Evolutionary conservation across 2,329 filamentous ascomycete genomes (phyloP).

Genomic region (Pseudogymnoascus sp.): DNA sequence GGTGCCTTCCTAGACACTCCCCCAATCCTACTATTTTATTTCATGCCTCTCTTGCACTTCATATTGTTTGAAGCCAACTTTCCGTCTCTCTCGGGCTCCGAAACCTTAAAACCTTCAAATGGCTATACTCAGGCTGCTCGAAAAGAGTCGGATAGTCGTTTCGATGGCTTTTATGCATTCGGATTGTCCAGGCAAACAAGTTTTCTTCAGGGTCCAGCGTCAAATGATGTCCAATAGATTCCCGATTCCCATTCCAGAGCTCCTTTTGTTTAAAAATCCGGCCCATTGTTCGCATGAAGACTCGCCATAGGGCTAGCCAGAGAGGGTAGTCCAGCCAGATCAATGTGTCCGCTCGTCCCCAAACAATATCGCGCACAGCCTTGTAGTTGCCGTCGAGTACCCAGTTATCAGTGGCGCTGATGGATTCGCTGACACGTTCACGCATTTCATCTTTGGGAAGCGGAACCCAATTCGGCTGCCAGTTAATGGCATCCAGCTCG

Average conservation of each 20-base stretch:
- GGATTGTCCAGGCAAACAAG: slow-evolving; percentile 9
- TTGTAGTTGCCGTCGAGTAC: slow-evolving; percentile 7
- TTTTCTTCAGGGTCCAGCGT: background rate
- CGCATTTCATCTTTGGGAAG: background rate
- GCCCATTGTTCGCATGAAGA: background rate
- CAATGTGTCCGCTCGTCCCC: slow-evolving; percentile 1
- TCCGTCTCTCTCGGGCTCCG: slow-evolving; percentile 1
- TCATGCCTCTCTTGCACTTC: background rate
- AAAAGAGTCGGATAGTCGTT: background rate
- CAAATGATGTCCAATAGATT: slow-evolving; percentile 1
- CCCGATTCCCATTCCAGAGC: slow-evolving; percentile 10
- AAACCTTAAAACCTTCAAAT: slow-evolving; percentile 7
- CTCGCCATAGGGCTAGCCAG: background rate
- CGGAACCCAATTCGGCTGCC: background rate
- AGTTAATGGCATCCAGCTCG: background rate
- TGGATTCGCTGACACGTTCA: background rate
- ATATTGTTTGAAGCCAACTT: background rate
- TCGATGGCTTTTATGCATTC: background rate
- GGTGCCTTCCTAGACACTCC: background rate
- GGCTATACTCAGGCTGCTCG: slow-evolving; percentile 2
- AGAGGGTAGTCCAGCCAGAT: slow-evolving; percentile 9
- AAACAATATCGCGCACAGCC: background rate
- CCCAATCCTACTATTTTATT: background rate
- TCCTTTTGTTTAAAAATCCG: background rate
- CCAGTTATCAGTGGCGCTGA: background rate